Evolutionary conservation across 176 grass and related monocot genomes (phyloP), one percentile per base, ranked within the genome.

Genomic region (Luzula sylvatica): DNA sequence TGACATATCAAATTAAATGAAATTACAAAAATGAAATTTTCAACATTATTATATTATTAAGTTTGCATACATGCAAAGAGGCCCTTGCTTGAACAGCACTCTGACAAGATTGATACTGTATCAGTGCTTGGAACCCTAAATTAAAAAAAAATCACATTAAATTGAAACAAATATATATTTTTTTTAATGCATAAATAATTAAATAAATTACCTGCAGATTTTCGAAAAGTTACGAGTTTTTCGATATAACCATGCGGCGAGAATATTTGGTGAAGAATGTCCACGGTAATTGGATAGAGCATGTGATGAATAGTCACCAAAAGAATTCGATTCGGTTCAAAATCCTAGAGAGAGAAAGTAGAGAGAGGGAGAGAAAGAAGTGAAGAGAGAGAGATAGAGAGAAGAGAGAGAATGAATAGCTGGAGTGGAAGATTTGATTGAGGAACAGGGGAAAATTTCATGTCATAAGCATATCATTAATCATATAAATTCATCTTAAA

Each of bases 221-320:
- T 82, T 52, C 75, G 71, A 42, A 81, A 82, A 13, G 72, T 82
- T 48, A 61, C 72, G n/a, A 76, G 65, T 54, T 82, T 82, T 45
- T 82, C 72, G 16, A 82, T 71, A 75, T 71, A 67, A 39, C 66
- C 71, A 23, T 66, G 61, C 58, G 71, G 71, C 67, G 78, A 82
- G 70, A 82, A 75, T 8, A 82, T 71, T 69, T 82, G 78, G 53
- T 82, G 78, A 32, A 82, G 53, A 50, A 82, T 71, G 22, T 76
- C 78, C 18, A 82, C 65, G 14, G 78, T 82, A 69, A 76, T 82
- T 4, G 71, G 78, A 65, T 82, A 82, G 32, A 71, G 65, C 78
- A 71, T 82, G 45, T 82, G 72, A 65, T 75, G 78, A 52, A 82
- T 35, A 15, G 78, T 71, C 30, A 82, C 66, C 23, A 82, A 65